Base-by-base conservation (phyloP, 768 basidiomycete species). In the Boletellus sp. region DNA sequence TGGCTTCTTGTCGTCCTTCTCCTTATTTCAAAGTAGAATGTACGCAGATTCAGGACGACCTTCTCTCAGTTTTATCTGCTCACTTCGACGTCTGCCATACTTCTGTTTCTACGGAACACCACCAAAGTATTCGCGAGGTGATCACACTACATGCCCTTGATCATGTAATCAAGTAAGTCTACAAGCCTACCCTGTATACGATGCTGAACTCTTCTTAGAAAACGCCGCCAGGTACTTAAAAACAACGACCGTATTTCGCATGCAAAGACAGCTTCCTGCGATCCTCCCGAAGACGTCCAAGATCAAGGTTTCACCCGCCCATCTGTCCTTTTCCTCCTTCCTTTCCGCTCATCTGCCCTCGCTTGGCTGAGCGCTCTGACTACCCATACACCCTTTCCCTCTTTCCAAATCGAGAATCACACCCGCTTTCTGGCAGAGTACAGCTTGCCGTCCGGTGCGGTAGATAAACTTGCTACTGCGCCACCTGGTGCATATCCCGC, bases 251-350 rank as follows among this genome's bases (percentile, higher is more conserved):
- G 87, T 35, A 76, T 97, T n/a, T 77, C 88, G 0, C 80, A 84
- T 55, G 81, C 84, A 10, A 69, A 77, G 10, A 85, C 89, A 66
- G 65, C 76, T 15, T 73, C 77, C 43, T 69, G 72, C 7, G 73
- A 81, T 20, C 75, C 79, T 2, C 84, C 84, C 2, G 82, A 85
- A 68, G 83, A 90, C 52, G 78, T 90, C 13, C 90, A 91, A 70
- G 96, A 99, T 63, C 96, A 98, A 77, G 95, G 95, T 23, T 98
- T 97, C 71, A 96, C 94, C 7, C 88, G 96, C 6, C 95, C 96
- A 10, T 94, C 95, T 17, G 75, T 95, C 24, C 87, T 99, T 40
- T 72, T 99, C 55, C 82, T 98, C 50, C 79, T 94, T 10, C 96
- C 96, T 1, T 93, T 97, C 74, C 92, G 96, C 42, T 91, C 90